Percentiles rank a stretch among this genome's conserved stretches.
Conservation (phyloP, 2,329 filamentous ascomycete genomes). For the Teratosphaeria epicoccoides region DNA sequence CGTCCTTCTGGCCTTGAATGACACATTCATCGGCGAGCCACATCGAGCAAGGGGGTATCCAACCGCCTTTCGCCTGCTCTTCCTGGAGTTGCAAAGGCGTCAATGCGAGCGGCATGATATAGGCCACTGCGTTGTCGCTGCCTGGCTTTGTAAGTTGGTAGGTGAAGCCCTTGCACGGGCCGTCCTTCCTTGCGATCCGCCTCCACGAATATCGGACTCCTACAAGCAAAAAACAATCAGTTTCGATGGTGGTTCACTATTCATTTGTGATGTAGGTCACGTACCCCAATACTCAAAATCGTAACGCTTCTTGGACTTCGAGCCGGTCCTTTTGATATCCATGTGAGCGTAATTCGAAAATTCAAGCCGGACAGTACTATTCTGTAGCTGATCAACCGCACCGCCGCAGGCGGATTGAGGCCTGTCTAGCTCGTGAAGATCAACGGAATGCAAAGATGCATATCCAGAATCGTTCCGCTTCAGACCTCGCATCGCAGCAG, state of each 20-base stretch:
- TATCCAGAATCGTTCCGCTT: constrained; percentile 51
- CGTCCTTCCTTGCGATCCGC: constrained; percentile 58
- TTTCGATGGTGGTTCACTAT: neutral
- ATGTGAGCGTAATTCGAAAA: constrained; percentile 97
- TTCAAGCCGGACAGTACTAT: constrained; percentile 74
- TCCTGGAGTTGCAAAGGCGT: constrained; percentile 58
- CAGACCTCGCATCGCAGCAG: constrained; percentile 31
- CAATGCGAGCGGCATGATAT: constrained; percentile 72
- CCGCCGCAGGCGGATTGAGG: constrained; percentile 26
- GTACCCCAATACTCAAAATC: constrained; percentile 83
- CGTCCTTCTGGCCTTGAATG: constrained; percentile 60
- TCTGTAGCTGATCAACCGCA: constrained; percentile 35
- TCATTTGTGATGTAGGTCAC: neutral
- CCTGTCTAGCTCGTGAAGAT: constrained; percentile 30
- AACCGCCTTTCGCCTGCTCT: constrained; percentile 70
- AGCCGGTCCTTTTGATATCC: constrained; percentile 61
- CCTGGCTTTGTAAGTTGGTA: constrained; percentile 70
- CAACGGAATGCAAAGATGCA: constrained; percentile 34
- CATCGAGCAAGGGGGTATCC: constrained; percentile 83
- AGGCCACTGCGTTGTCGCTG: constrained; percentile 57
- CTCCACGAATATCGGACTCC: constrained; percentile 72
- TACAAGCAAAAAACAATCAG: neutral
- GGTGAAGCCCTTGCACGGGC: constrained; percentile 52
- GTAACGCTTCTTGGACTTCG: constrained; percentile 62
- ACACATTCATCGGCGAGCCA: constrained; percentile 71